Evolutionary conservation across 2,329 filamentous ascomycete species (phyloP).

Genomic region (Colletotrichum falcatum): DNA sequence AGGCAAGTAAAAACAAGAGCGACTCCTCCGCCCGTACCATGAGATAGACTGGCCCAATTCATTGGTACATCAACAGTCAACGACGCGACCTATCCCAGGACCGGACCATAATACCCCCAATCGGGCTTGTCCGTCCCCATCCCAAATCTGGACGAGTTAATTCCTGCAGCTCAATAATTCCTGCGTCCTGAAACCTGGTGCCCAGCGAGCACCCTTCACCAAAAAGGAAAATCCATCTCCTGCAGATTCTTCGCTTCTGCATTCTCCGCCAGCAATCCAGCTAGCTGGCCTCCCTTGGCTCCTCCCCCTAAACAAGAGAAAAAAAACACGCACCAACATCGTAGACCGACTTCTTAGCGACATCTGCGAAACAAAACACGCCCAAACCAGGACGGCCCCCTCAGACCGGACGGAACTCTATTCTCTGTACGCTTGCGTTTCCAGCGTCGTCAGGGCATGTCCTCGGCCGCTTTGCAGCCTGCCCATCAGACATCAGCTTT

Average conservation of each 20-base stretch:
- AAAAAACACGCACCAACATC: conserved; percentile 26
- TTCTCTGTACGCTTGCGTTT: conserved; percentile 26
- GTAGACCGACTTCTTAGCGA: conserved; percentile 34
- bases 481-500: conserved; percentile 65
- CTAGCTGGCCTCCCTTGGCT: conserved; percentile 34
- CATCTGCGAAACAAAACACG: conserved; percentile 34
- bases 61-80: conserved; percentile 50
- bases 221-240: conserved; percentile 14
- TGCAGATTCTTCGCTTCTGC: conserved; percentile 26
- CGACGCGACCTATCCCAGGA: conserved; percentile 24
- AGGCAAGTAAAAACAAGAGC: conserved; percentile 19
- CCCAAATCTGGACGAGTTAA: conserved; percentile 38
- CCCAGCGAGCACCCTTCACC: conserved; percentile 20
- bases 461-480: conserved; percentile 70
- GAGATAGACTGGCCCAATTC: conserved; percentile 54
- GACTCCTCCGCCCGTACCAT: conserved; percentile 52
- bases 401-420: conserved; percentile 27
- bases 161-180: conserved; percentile 40
- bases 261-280: conserved; percentile 25
- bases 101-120: conserved; percentile 39
- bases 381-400: conserved; percentile 31
- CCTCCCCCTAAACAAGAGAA: conserved; percentile 7
- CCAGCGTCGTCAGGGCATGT: conserved; percentile 62
- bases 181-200: conserved; percentile 39
- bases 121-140: conserved; percentile 36